Percentiles rank a stretch among this genome's conserved stretches.
These are phyloP conservation scores for Stephanodiscus triporus DNA, from an alignment of 108 stramenopile genomes.

Conservation along the genomic window DNA sequence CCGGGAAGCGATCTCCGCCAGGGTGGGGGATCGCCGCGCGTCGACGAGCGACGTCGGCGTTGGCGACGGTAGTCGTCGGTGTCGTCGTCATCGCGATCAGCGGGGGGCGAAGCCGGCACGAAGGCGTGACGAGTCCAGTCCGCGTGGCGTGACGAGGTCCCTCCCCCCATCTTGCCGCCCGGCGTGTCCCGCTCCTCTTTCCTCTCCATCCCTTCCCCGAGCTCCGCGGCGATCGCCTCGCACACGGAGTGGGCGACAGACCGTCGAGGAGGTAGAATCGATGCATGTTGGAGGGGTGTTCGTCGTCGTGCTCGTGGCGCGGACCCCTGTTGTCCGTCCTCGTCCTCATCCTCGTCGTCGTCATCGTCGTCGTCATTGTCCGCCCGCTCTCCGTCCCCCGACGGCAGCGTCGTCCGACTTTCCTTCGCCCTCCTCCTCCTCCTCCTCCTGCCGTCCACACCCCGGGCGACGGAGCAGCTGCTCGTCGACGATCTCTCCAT, in stretches of 20 bases:
- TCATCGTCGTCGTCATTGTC: too few species aligned
- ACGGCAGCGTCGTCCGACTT: too few species aligned
- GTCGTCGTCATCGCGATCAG: too few species aligned
- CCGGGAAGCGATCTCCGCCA: conserved; percentile 69
- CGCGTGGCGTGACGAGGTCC: not conserved
- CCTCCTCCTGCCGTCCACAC: not conserved
- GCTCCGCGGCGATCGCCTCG: conserved; percentile 6
- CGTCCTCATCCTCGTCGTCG: not conserved
- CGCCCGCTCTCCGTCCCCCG: conserved; percentile 11
- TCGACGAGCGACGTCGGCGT: not conserved
- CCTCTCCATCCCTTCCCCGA: not conserved
- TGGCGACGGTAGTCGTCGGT: too few species aligned
- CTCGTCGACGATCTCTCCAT: conserved; percentile 59
- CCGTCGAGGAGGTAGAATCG: conserved; percentile 78
- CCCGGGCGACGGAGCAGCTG: conserved; percentile 34
- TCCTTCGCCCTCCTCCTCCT: too few species aligned
- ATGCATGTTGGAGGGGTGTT: conserved; percentile 72
- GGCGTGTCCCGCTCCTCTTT: too few species aligned
- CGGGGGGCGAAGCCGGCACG: too few species aligned
- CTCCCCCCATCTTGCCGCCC: not conserved
- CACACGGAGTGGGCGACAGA: conserved; percentile 36
- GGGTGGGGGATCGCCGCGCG: conserved; percentile 60
- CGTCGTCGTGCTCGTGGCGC: conserved; percentile 78
- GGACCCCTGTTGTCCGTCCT: conserved; percentile 32
- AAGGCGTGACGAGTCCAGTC: not conserved